Conservation (phyloP, 2,329 filamentous ascomycete species). For the Microcyclosporella mali region DNA sequence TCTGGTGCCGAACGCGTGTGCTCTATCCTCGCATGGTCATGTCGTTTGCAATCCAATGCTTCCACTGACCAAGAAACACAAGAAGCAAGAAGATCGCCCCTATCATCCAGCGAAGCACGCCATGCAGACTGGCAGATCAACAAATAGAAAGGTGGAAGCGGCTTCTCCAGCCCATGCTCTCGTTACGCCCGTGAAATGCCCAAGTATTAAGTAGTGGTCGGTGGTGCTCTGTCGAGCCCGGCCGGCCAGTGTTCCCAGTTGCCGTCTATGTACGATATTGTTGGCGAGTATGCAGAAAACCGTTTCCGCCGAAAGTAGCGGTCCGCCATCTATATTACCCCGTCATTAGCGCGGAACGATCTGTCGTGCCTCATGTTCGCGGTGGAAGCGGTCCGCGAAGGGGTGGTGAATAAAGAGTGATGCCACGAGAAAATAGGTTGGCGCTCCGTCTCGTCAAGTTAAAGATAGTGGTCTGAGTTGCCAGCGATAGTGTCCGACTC, state of each 20-base stretch:
- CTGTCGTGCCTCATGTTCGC: conserved; percentile 14
- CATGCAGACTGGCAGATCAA: conserved; percentile 2
- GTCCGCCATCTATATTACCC: conserved; percentile 18
- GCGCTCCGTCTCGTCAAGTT: background rate
- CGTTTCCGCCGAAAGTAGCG: conserved; percentile 9
- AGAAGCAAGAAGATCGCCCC: conserved; percentile 11
- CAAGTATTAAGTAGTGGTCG: conserved; percentile 12
- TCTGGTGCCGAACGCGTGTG: background rate
- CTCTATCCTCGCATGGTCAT: background rate
- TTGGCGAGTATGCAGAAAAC: conserved; percentile 14
- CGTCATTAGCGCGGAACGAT: conserved; percentile 18
- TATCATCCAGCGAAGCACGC: conserved; percentile 2
- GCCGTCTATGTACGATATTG: conserved; percentile 23
- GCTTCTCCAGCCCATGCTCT: conserved; percentile 5
- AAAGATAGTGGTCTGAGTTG: conserved; percentile 4
- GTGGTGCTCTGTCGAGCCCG: no score
- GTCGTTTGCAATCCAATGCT: conserved; percentile 15
- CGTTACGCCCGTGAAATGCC: conserved; percentile 15
- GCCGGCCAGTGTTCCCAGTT: conserved; percentile 7
- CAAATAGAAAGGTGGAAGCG: conserved; percentile 1
- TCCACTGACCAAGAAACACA: conserved; percentile 16
- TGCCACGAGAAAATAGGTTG: background rate
- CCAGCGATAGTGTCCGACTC: conserved; percentile 8
- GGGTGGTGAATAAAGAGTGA: conserved; percentile 1
- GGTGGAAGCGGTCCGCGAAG: conserved; percentile 12